A percentile compares a stretch with the other conserved stretches of the same genome.
phyloP scores from a whole-genome alignment of 129 eudicot genomes.

The Artemisia argyi region DNA sequence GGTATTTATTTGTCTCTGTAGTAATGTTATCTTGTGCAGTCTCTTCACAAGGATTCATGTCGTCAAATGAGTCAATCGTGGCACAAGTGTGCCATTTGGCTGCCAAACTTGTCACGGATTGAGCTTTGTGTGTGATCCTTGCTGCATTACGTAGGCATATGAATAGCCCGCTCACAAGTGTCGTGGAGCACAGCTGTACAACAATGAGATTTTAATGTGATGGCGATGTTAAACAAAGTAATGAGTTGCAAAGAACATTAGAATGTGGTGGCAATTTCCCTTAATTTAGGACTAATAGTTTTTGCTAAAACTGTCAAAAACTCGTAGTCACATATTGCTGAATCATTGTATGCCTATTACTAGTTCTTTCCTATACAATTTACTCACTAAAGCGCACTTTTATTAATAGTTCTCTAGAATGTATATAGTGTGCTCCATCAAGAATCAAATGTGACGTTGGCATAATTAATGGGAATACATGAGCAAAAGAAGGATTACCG shows the following conservation, averaged over 20 bases:
- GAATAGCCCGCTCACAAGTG: conserved; percentile 67
- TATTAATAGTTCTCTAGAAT: too few relatives aligned
- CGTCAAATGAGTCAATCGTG: conserved; percentile 59
- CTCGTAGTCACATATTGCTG: too few relatives aligned
- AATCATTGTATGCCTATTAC: too few relatives aligned
- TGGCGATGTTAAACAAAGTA: background rate
- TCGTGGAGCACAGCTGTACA: conserved; percentile 62
- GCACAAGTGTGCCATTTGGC: conserved; percentile 88
- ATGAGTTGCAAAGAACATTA: background rate
- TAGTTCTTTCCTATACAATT: too few relatives aligned
- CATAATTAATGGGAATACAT: too few relatives aligned
- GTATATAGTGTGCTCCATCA: too few relatives aligned
- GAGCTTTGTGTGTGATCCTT: conserved; percentile 84
- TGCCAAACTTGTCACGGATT: conserved; percentile 72
- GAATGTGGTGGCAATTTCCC: too few relatives aligned
- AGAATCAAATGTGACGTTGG: too few relatives aligned
- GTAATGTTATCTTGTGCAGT: conserved; percentile 30
- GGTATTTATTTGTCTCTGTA: conserved; percentile 17
- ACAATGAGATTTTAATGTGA: background rate
- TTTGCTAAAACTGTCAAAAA: too few relatives aligned
- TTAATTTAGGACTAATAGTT: too few relatives aligned
- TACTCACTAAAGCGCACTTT: too few relatives aligned
- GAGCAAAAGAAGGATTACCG: conserved; percentile 37
- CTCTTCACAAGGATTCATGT: conserved; percentile 36
- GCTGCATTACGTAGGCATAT: conserved; percentile 80